Conservation (phyloP, 2,329 filamentous ascomycete species). For the Pestalotiopsis sp. region DNA sequence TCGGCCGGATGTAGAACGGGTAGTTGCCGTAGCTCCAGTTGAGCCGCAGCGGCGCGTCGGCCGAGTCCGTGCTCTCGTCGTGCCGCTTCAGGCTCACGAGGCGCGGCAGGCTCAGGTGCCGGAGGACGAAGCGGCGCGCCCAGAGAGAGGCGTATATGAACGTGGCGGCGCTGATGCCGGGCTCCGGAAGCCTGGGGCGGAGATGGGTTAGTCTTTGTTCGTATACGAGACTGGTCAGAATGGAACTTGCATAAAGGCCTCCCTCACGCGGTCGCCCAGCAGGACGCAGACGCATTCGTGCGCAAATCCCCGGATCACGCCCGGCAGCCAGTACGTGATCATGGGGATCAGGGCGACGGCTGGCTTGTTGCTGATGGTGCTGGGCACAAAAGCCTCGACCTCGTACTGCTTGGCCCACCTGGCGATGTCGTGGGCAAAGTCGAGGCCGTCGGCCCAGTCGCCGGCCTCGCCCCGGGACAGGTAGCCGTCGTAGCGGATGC, state of each 20-base stretch:
- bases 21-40: conserved; percentile 57
- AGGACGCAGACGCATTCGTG: conserved; percentile 57
- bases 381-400: conserved; percentile 57
- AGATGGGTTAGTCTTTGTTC: neutral
- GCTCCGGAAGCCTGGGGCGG: conserved; percentile 42
- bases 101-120: conserved; percentile 64
- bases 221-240: neutral
- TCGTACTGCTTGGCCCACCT: conserved; percentile 61
- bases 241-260: conserved; percentile 62
- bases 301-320: conserved; percentile 45
- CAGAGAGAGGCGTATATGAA: conserved; percentile 51
- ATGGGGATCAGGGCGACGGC: conserved; percentile 64
- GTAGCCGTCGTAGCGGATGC: conserved; percentile 53
- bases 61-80: conserved; percentile 48
- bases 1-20: conserved; percentile 66
- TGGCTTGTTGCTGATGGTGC: conserved; percentile 48
- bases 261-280: conserved; percentile 65
- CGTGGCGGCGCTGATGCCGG: conserved; percentile 36
- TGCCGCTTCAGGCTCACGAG: conserved; percentile 40
- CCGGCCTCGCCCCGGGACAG: conserved; percentile 25
- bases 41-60: conserved; percentile 53
- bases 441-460: conserved; percentile 51
- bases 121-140: conserved; percentile 56
- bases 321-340: conserved; percentile 58
- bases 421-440: conserved; percentile 52